Evolutionary conservation across 371 early-diverging fungal genomes (phyloP), one percentile per base, ranked within the genome.

Genomic region (Basidiobolus meristosporus): DNA sequence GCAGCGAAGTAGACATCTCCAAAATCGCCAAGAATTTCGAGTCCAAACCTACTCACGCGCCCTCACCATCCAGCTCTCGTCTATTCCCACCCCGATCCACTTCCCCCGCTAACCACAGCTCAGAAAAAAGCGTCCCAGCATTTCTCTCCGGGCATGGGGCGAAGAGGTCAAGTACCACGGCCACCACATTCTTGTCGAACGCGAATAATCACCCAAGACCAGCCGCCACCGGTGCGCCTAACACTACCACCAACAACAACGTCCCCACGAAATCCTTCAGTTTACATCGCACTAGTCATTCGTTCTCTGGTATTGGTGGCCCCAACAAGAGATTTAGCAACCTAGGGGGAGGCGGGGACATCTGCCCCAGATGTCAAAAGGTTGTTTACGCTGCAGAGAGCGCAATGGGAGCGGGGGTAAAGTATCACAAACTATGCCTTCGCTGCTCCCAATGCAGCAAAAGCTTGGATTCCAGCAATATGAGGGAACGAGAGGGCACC

Each of bases 401-500:
- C 45, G 63, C 60, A 6, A 49, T 49, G 37, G 50, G 39, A 7
- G 26, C 26, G 3, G 56, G 60, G 14, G 56, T 57, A 6, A 52
- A 58, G 26, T 65, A 60, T 56, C 66, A 65, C 36, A 51, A 53
- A 28, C 36, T 41, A 9, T 65, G 66, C 46, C 52, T 65, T 39
- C 52, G 53, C n/a, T 65, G 66, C 51, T 60, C 47, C 30, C 43
- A 51, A 31, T 65, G 66, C 37, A 50, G 42, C 34, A 53, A 51
- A 14, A 37, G 53, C 3, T 46, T 65, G 26, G 49, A 46, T 40
- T 55, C 65, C 7, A 36, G 54, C 26, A 60, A 48, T 10, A 41
- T 65, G 35, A 59, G 60, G 9, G 66, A 65, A 19, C 57, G 56
- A 29, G 58, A 59, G 14, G 53, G 59, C 26, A 61, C 65, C 42